Conservation (phyloP, 2,329 filamentous ascomycete genomes). For the Penicillium vulpinum region DNA sequence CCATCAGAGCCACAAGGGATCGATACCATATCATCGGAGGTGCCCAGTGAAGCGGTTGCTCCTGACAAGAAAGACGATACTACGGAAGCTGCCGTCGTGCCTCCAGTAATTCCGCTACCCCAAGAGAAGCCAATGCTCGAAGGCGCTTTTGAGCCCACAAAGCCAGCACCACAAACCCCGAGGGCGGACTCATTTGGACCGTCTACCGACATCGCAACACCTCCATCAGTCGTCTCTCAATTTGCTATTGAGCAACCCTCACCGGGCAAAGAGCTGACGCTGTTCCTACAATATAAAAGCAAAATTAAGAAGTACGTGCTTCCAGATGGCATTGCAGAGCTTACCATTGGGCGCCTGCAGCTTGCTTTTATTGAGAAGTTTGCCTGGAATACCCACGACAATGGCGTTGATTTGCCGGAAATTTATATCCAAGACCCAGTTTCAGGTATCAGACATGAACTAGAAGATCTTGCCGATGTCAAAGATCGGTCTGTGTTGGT, state of each 20-base stretch:
- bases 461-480: slow-evolving; percentile 89
- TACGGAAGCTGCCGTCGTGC: slow-evolving; percentile 50
- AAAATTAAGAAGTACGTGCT: slow-evolving; percentile 96
- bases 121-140: slow-evolving; percentile 38
- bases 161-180: slow-evolving; percentile 31
- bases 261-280: slow-evolving; percentile 81
- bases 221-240: slow-evolving; percentile 53
- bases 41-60: slow-evolving; percentile 36
- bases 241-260: slow-evolving; percentile 62
- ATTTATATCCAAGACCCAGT: slow-evolving; percentile 97
- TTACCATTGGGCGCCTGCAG: slow-evolving; percentile 85
- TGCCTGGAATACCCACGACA: slow-evolving; percentile 95
- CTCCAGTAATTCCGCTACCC: slow-evolving; percentile 54
- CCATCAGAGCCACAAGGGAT: slow-evolving; percentile 14
- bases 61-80: slow-evolving; percentile 28
- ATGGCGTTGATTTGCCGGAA: slow-evolving; percentile 88
- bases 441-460: slow-evolving; percentile 92
- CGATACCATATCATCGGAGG: slow-evolving; percentile 50
- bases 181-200: slow-evolving; percentile 22
- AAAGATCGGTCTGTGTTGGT: slow-evolving; percentile 96
- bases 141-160: slow-evolving; percentile 39
- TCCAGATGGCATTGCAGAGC: slow-evolving; percentile 75
- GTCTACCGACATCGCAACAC: slow-evolving; percentile 29
- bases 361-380: slow-evolving; percentile 99
- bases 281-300: slow-evolving; percentile 95